These are phyloP conservation scores for Colletotrichum liaoningense DNA, from an alignment of 2,329 filamentous ascomycete genomes.

Conservation along the genomic window DNA sequence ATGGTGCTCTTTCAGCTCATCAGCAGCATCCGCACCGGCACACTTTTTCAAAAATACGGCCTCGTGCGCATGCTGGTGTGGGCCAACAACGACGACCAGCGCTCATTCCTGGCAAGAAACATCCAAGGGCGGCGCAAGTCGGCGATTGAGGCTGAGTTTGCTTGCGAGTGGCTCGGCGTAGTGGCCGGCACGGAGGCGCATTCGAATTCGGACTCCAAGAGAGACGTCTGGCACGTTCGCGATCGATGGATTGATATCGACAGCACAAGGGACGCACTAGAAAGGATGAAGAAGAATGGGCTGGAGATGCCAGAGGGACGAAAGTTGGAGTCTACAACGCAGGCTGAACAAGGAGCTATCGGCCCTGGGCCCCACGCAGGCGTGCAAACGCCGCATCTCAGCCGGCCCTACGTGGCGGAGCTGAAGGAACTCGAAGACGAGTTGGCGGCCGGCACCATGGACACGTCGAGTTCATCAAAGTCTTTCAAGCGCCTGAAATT, in stretches of 20 bases:
- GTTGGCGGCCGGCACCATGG: conserved; percentile 35
- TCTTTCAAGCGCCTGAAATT: conserved; percentile 39
- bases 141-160: conserved; percentile 69
- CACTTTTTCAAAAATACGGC: conserved; percentile 80
- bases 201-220: conserved; percentile 18
- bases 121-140: conserved; percentile 66
- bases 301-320: conserved; percentile 58
- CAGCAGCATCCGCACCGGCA: conserved; percentile 65
- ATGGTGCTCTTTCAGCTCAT: conserved; percentile 73
- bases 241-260: conserved; percentile 61
- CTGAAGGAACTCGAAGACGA: conserved; percentile 52
- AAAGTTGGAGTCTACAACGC: conserved; percentile 47
- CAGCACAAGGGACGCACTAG: conserved; percentile 51
- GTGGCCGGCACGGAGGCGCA: conserved; percentile 58
- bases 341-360: conserved; percentile 39
- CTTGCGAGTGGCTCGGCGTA: conserved; percentile 69
- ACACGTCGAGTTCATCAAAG: not conserved
- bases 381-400: conserved; percentile 41
- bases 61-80: conserved; percentile 84
- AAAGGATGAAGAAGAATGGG: conserved; percentile 58
- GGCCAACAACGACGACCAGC: conserved; percentile 71
- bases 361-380: conserved; percentile 42
- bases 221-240: conserved; percentile 47
- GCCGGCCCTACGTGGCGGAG: conserved; percentile 55
- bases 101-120: conserved; percentile 68